Base-by-base conservation (phyloP, 306 rosid species). In the Trifolium dubium region DNA sequence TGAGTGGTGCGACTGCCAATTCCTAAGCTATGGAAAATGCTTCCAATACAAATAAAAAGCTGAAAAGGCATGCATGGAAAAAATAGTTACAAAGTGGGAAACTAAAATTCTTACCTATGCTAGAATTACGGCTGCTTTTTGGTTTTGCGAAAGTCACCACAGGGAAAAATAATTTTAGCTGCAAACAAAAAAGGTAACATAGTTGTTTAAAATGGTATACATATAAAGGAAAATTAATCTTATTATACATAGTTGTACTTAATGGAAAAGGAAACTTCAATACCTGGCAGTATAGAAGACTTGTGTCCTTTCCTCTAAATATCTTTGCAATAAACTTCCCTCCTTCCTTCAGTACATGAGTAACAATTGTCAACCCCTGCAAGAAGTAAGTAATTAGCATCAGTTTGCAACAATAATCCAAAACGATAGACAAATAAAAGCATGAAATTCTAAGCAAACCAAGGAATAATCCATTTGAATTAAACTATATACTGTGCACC, bases 241-340 rank as follows among this genome's bases (percentile, higher is more conserved):
- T 23, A 23, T 23, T 23, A 23, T 23, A 23, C 23, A 23, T 23
- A 23, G 23, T 23, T 23, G 23, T 23, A 23, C 23, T 23, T 23
- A 23, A 43, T 49, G 39, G 55, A 19, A 65, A 55, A 28, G 77
- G 46, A 78, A 89, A 70, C 46, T 79, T 64, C 19, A 39, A 47
- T 85, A 94, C 98, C 98, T 94, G 97, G 64, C 95, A 87, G 80
- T 94, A 94, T 40, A 94, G 73, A 85, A 91, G 98, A 81, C 98
- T 88, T 8, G 97, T 91, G 75, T 94, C 97, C 69, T 94, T 94
- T 67, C 98, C 97, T 76, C 97, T 90, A 62, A 94, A 94, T 84
- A 94, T 94, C 86, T 94, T 94, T 37, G 97, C 98, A 70, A 92
- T 89, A 87, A 94, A 92, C 74, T 83, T 89, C 67, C 98, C 96